Base-by-base conservation (phyloP, 1,284 basidiomycete genomes). In the Trametes versicolor region DNA sequence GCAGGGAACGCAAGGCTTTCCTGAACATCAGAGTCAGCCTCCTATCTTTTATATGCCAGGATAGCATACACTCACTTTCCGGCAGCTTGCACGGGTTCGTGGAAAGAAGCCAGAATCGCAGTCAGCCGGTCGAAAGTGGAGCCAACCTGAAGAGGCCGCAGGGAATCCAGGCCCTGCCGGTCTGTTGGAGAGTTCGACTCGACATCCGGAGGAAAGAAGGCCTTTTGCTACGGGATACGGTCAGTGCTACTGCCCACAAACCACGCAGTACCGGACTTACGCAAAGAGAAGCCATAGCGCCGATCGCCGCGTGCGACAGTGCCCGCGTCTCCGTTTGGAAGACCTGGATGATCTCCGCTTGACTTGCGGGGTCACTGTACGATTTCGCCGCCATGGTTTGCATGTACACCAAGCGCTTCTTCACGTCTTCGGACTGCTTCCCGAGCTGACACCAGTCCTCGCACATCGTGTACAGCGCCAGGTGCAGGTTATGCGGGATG, bases 381-480 rank as follows among this genome's bases (percentile, higher is more conserved):
- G 84, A 84, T 29, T 82, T 86, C 0, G 87, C 87, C 0, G 90
- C 90, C 9, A 87, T 85, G 65, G 88, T 87, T 69, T 95, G 88
- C 85, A 95, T 95, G 58, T 86, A 77, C 29, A 90, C 85, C 53
- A 94, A 81, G 58, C 93, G 87, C 64, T 91, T 92, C 74, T 90
- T 93, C 29, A 90, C 87, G 17, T 83, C 81, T 65, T 95, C 94
- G 1, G 88, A 86, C 71, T 94, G 88, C 53, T 89, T 86, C 8
- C 94, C 95, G 60, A 94, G 85, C 70, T 93, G 90, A 76, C 96
- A 97, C 97, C 97, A 98, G 71, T 97, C 96, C 76, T 96, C 93
- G 72, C 96, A 97, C 48, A 96, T 81, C 51, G 91, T 87, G 78
- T 95, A 98, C 56, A 98, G 81, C 9, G 90, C 86, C 9, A 96